phyloP scores from a whole-genome alignment of 495 filamentous ascomycete genomes.

The Emericellopsis terricola region DNA sequence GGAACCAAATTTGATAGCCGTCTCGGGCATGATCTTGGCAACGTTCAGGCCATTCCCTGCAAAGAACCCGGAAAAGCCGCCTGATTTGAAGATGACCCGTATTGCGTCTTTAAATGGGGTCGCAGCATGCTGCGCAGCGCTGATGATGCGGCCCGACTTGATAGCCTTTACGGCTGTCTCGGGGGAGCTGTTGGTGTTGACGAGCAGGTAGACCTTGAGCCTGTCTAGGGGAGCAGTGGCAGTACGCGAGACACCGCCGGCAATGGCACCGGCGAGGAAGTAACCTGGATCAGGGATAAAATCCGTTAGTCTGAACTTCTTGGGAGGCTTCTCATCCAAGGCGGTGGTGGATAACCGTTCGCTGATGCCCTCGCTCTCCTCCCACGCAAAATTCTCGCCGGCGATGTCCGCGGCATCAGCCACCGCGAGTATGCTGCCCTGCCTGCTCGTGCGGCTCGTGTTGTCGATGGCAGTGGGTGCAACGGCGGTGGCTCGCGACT shows the following conservation, averaged over 20 bases:
- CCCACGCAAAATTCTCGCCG: conserved; percentile 8
- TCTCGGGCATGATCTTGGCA: conserved; percentile 94
- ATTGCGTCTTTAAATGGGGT: conserved; percentile 54
- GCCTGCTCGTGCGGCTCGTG: neutral
- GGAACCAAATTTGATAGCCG: conserved; percentile 89
- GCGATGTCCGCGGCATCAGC: conserved; percentile 6
- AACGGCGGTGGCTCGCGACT: neutral
- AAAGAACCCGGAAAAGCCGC: conserved; percentile 85
- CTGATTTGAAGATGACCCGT: conserved; percentile 61
- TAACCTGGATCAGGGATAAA: conserved; percentile 65
- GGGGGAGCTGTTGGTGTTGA: conserved; percentile 51
- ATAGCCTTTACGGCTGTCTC: conserved; percentile 40
- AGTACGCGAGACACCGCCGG: conserved; percentile 82
- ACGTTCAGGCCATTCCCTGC: conserved; percentile 98
- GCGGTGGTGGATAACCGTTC: conserved; percentile 6
- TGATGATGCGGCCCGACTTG: conserved; percentile 16
- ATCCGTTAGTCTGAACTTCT: conserved; percentile 31
- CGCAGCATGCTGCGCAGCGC: conserved; percentile 21
- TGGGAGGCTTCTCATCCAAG: conserved; percentile 5
- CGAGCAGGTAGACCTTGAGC: conserved; percentile 92
- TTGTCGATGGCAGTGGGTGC: neutral
- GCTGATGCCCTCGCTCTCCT: conserved; percentile 8
- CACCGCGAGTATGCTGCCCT: neutral
- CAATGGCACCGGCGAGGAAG: conserved; percentile 85
- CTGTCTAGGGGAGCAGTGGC: conserved; percentile 91